Percentiles rank a stretch among this genome's conserved stretches.
Conservation (phyloP, 208 protist genomes). For the Trypanosoma vivax region DNA sequence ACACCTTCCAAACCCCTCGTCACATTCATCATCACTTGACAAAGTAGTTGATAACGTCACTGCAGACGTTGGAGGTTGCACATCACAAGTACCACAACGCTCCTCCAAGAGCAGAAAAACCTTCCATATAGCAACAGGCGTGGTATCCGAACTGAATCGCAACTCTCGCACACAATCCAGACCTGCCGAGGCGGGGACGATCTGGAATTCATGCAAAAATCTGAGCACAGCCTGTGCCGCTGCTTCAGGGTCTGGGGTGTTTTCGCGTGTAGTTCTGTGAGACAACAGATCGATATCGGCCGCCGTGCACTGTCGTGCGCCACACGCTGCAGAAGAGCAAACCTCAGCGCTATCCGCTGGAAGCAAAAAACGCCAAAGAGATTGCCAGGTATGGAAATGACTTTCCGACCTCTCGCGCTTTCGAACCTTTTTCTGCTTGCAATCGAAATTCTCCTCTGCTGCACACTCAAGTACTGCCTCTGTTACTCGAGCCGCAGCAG, state of each 20-base stretch:
- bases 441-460: not conserved
- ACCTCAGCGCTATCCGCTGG: conserved; percentile 24
- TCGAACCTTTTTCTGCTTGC: not conserved
- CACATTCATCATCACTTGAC: conserved; percentile 8
- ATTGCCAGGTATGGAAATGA: not conserved
- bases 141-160: conserved; percentile 5
- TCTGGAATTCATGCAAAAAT: conserved; percentile 30
- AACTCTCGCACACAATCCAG: conserved; percentile 1
- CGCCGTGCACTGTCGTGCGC: not conserved
- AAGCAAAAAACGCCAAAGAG: conserved; percentile 26
- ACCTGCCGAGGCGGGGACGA: not conserved
- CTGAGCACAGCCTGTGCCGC: conserved; percentile 31
- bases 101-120: conserved; percentile 55
- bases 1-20: no score
- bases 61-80: not conserved
- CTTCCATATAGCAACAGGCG: conserved; percentile 49
- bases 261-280: not conserved
- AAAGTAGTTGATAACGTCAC: not conserved
- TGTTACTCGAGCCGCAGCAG: conserved; percentile 8
- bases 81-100: conserved; percentile 18
- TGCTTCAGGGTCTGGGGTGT: conserved; percentile 12
- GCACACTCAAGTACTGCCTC: conserved; percentile 17
- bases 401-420: not conserved
- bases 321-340: not conserved
- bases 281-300: conserved; percentile 9